These are phyloP conservation scores for Xylariaceae sp. DNA, from an alignment of 2,329 filamentous ascomycete genomes.

Conservation along the genomic window DNA sequence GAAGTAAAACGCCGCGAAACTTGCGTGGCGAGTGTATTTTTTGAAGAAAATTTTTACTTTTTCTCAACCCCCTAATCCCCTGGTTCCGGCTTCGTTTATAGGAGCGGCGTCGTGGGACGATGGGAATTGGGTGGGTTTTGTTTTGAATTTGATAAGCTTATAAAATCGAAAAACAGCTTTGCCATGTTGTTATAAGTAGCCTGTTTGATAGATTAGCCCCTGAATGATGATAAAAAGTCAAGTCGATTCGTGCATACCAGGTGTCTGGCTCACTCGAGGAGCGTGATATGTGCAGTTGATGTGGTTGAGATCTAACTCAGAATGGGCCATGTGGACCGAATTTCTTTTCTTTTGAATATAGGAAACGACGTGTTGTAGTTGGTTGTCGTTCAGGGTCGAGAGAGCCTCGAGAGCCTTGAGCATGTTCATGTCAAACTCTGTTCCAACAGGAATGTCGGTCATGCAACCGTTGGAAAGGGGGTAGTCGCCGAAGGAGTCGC, in stretches of 20 bases:
- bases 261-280: conserved; percentile 18
- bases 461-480: conserved; percentile 11
- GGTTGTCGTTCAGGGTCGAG: conserved; percentile 21
- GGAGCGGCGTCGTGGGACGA: neutral
- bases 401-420: conserved; percentile 25
- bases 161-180: neutral
- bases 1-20: no score
- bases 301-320: conserved; percentile 19
- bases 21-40: no score
- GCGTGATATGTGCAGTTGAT: conserved; percentile 3
- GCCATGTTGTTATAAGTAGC: neutral
- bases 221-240: neutral
- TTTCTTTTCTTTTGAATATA: conserved; percentile 23
- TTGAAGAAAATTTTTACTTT: no score
- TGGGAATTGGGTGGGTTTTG: neutral
- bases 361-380: conserved; percentile 26
- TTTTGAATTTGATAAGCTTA: no score
- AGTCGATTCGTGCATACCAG: conserved; percentile 10
- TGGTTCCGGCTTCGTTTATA: no score
- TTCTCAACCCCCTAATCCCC: no score
- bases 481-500: conserved; percentile 9
- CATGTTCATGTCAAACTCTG: conserved; percentile 20
- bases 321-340: conserved; percentile 13
- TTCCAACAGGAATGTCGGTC: conserved; percentile 7
- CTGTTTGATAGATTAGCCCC: conserved; percentile 3